Base-by-base conservation (phyloP, 108 stramenopile species). In the Skeletonema tropicum region DNA sequence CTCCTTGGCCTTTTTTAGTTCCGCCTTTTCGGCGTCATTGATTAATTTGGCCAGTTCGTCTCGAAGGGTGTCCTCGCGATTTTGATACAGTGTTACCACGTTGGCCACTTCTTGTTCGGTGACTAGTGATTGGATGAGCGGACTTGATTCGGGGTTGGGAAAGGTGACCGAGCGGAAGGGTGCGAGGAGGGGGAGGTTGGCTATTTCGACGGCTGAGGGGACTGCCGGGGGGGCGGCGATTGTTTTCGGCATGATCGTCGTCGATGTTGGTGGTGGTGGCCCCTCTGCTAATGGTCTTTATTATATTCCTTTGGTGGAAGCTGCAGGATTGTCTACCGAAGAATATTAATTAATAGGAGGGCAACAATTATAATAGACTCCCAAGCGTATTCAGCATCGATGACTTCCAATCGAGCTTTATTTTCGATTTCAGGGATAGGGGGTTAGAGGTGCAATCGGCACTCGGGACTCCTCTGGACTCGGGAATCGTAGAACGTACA, bases 81-180 rank as follows among this genome's bases (percentile, higher is more conserved):
- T 55, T 10, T 55, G 52, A 10, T 55, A 55, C 10, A 55, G 9
- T 55, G 19, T 5, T 0, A 55, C 52, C 7, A 55, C 23, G 10
- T 55, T 55, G 52, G 23, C 52, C 21, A 55, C 21, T 6, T 55
- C 52, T 55, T 55, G 52, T 23, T 55, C 52, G 7, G 21, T 1
- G 23, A 55, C 2, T 2, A 55, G 23, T 1, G 52, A 4, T n/a
- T 55, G 52, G 52, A 55, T 55, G 19, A 55, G 52, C 6, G 19
- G 52, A 5, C 52, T 21, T 9, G 52, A 23, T 25, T 55, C 52
- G 52, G 52, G 52, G 7, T 55, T 55, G 23, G 52, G 52, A 23
- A 23, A 55, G 21, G 52, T 55, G 21, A 55, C 52, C 52, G 52
- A 55, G 7, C 52, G 52, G 52, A 55, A 55, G 19, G 52, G 52